Evolutionary conservation across 768 basidiomycete species (phyloP).

Genomic region (Agrocybe chaxingu): DNA sequence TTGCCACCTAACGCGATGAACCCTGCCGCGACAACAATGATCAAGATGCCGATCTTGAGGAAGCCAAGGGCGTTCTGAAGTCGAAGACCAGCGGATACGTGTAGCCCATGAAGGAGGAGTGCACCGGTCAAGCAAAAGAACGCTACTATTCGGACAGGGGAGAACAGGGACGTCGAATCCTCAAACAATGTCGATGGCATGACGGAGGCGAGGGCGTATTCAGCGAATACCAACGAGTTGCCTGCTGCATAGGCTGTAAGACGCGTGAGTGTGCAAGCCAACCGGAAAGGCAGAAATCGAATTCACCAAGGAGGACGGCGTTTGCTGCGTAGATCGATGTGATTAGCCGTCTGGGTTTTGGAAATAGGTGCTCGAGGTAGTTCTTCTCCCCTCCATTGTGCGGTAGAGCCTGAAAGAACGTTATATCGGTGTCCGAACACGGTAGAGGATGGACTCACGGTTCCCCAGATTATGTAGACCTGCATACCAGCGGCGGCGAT

Average conservation of each 20-base stretch:
- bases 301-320: slow-evolving; percentile 41
- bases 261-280: neutral
- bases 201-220: slow-evolving; percentile 33
- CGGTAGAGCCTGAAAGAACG: slow-evolving; percentile 43
- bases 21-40: slow-evolving; percentile 43
- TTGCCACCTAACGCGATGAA: slow-evolving; percentile 35
- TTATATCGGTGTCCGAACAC: neutral
- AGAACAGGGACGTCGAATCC: slow-evolving; percentile 9
- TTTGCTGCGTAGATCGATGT: slow-evolving; percentile 57
- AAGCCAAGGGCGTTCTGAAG: slow-evolving; percentile 58
- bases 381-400: slow-evolving; percentile 66
- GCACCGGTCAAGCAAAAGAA: slow-evolving; percentile 29
- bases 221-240: slow-evolving; percentile 51
- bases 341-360: slow-evolving; percentile 48
- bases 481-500: slow-evolving; percentile 37
- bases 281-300: neutral
- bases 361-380: slow-evolving; percentile 61
- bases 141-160: slow-evolving; percentile 22
- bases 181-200: slow-evolving; percentile 13
- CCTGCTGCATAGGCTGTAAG: slow-evolving; percentile 24
- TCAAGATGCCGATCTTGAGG: slow-evolving; percentile 47
- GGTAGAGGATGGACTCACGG: slow-evolving; percentile 21
- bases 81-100: slow-evolving; percentile 45
- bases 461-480: slow-evolving; percentile 39
- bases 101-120: slow-evolving; percentile 35